Evolutionary conservation across 345 rosid genomes (phyloP).

Genomic region (Populus simonii): DNA sequence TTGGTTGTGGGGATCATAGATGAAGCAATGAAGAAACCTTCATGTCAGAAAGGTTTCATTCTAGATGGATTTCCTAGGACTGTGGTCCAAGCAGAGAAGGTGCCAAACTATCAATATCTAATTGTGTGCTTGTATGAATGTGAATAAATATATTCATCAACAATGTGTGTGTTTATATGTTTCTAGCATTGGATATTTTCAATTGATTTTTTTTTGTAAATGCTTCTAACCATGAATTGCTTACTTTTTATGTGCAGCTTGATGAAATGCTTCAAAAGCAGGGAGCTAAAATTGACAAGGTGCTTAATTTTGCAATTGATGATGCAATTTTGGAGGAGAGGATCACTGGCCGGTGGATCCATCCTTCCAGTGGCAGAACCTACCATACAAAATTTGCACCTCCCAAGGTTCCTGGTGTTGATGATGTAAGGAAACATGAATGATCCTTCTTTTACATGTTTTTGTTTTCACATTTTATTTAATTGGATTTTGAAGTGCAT

Average conservation of each 20-base stretch:
- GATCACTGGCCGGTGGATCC: conserved; percentile 96
- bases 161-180: not conserved
- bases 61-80: conserved; percentile 97
- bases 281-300: conserved; percentile 73
- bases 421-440: conserved; percentile 64
- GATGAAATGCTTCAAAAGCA: conserved; percentile 88
- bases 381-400: conserved; percentile 88
- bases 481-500: not conserved
- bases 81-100: conserved; percentile 88
- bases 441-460: conserved; percentile 4
- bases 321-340: conserved; percentile 93
- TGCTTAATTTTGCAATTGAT: conserved; percentile 81
- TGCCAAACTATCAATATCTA: conserved; percentile 7
- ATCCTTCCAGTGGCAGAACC: conserved; percentile 92
- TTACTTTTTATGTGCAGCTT: conserved; percentile 47
- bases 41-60: conserved; percentile 89
- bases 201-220: not conserved
- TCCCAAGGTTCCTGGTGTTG: conserved; percentile 70
- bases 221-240: conserved; percentile 11
- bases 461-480: not conserved
- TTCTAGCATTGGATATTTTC: not conserved
- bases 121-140: not conserved
- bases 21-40: conserved; percentile 90
- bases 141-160: not conserved
- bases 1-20: conserved; percentile 92